Evolutionary conservation across 2,329 filamentous ascomycete genomes (phyloP).

Genomic region (Tolypocladium capitatum): DNA sequence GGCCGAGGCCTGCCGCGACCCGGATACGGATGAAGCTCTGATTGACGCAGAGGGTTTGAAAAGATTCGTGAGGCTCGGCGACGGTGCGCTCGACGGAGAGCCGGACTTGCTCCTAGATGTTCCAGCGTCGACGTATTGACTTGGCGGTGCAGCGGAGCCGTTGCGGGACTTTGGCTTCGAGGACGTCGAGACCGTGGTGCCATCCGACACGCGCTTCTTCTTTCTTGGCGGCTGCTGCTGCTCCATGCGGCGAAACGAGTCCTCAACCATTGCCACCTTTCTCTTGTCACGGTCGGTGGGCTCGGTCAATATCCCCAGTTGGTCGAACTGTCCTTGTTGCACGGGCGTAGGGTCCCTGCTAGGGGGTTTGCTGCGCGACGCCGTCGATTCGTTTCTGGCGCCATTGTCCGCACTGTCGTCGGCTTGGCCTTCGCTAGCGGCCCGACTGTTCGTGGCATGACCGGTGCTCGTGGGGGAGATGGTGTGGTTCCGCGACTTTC

Average conservation of each 20-base stretch:
- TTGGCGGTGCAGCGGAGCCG: constrained; percentile 20
- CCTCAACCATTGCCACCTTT: constrained; percentile 53
- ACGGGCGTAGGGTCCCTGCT: constrained; percentile 53
- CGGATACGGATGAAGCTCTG: constrained; percentile 13
- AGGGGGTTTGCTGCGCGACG: constrained; percentile 49
- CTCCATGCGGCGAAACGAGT: constrained; percentile 49
- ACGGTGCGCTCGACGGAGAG: constrained; percentile 32
- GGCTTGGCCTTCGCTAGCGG: constrained; percentile 46
- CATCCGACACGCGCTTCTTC: constrained; percentile 50
- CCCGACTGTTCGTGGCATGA: constrained; percentile 48
- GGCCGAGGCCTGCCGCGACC: constrained; percentile 25
- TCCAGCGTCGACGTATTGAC: constrained; percentile 37
- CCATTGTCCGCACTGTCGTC: constrained; percentile 45
- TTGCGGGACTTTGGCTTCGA: constrained; percentile 27
- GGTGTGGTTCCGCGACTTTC: constrained; percentile 41
- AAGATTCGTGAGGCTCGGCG: constrained; percentile 19
- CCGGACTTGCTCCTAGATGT: constrained; percentile 40
- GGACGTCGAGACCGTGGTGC: constrained; percentile 20
- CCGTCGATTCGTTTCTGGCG: constrained; percentile 27
- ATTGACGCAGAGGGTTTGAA: constrained; percentile 14
- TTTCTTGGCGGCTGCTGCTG: constrained; percentile 43
- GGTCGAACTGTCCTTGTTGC: constrained; percentile 46
- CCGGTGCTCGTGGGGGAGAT: constrained; percentile 51
- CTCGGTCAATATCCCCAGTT: constrained; percentile 46
- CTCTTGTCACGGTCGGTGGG: constrained; percentile 54